Percentiles rank a stretch among this genome's conserved stretches.
phyloP scores from a whole-genome alignment of 2,329 filamentous ascomycete species.

The Scedosporium boydii region DNA sequence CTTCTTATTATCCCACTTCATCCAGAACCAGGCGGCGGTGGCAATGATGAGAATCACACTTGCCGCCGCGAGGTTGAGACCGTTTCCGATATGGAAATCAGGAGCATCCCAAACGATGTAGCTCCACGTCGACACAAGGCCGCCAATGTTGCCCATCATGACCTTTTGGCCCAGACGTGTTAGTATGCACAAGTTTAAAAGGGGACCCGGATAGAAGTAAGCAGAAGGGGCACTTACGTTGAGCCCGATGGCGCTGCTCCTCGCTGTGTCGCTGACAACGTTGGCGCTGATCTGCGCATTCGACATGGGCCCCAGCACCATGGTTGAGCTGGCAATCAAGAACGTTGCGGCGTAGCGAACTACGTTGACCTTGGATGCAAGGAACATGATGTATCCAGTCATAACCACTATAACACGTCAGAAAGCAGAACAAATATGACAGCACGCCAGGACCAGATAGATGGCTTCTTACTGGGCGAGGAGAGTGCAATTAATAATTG shows the following conservation, averaged over 20 bases:
- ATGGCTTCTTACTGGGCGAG: constrained; percentile 27
- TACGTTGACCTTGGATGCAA: constrained; percentile 37
- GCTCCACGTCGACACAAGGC: constrained; percentile 55
- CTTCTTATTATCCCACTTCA: constrained; percentile 47
- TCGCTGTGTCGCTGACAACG: constrained; percentile 58
- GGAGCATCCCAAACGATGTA: constrained; percentile 55
- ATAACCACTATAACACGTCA: constrained; percentile 25
- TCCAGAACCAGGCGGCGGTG: constrained; percentile 44
- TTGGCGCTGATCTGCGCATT: constrained; percentile 60
- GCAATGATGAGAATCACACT: constrained; percentile 40
- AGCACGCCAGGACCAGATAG: neutral
- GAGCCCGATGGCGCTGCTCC: constrained; percentile 50
- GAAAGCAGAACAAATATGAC: constrained; percentile 19
- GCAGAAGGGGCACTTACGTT: constrained; percentile 34
- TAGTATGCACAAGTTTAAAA: neutral
- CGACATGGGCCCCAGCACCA: constrained; percentile 51
- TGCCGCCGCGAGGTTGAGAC: constrained; percentile 53
- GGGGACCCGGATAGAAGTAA: neutral
- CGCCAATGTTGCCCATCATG: constrained; percentile 67
- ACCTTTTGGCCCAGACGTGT: constrained; percentile 34
- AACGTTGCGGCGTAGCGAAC: constrained; percentile 61
- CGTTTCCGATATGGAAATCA: constrained; percentile 62
- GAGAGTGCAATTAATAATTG: constrained; percentile 49
- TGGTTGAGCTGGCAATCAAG: constrained; percentile 52
- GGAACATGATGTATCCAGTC: constrained; percentile 59